Evolutionary conservation across 2,329 filamentous ascomycete species (phyloP).

Genomic region (Rasamsonia emersonii): DNA sequence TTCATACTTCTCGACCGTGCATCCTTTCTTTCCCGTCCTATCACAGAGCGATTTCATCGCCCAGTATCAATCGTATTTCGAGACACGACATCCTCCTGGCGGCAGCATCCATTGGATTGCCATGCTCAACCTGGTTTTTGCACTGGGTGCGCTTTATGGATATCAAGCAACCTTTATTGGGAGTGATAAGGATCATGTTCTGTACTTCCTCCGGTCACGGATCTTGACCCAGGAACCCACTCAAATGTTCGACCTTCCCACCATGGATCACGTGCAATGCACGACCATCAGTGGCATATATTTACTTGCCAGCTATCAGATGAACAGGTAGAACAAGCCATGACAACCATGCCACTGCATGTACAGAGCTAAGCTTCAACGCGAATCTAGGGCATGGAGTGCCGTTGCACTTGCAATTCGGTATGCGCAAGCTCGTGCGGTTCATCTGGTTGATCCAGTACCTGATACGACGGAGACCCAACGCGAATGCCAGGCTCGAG

Average conservation of each 20-base stretch:
- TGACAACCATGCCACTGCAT: neutral
- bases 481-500: constrained; percentile 25
- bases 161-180: constrained; percentile 19
- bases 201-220: constrained; percentile 30
- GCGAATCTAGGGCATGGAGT: constrained; percentile 25
- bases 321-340: constrained; percentile 26
- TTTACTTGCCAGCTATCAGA: constrained; percentile 29
- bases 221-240: constrained; percentile 18
- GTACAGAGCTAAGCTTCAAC: neutral
- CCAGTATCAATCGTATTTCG: constrained; percentile 23
- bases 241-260: constrained; percentile 22
- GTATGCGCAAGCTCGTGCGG: constrained; percentile 25
- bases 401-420: constrained; percentile 27
- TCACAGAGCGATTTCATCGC: constrained; percentile 20
- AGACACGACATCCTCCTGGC: constrained; percentile 9
- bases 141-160: constrained; percentile 29
- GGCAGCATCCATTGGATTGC: constrained; percentile 23
- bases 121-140: constrained; percentile 33
- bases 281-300: constrained; percentile 30
- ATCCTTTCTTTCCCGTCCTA: constrained; percentile 32
- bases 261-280: constrained; percentile 30
- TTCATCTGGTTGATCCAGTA: constrained; percentile 29
- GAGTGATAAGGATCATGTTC: constrained; percentile 24
- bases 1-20: constrained; percentile 29
- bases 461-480: constrained; percentile 14